Conservation (phyloP, 139 green algal species). For the Limnomonas spitsbergensis region DNA sequence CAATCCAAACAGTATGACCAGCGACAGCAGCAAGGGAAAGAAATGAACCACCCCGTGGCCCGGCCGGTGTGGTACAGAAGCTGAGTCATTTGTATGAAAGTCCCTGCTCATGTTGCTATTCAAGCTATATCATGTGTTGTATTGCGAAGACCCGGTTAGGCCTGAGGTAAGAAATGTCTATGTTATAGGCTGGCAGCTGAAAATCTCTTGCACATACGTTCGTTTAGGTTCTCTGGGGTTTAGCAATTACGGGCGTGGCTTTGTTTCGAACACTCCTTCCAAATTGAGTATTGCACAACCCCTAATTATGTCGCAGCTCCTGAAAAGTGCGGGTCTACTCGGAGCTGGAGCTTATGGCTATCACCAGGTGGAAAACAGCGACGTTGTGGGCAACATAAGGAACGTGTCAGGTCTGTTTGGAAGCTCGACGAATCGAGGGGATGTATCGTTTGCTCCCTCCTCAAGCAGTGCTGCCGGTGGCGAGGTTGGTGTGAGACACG, state of each 20-base stretch:
- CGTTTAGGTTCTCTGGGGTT: too few relatives aligned
- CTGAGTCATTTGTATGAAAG: not conserved
- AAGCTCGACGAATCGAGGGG: not conserved
- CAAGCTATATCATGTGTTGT: too few relatives aligned
- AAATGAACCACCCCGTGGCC: not conserved
- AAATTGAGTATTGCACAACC: too few relatives aligned
- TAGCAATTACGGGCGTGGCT: too few relatives aligned
- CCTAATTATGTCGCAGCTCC: not conserved
- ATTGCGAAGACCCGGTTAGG: too few relatives aligned
- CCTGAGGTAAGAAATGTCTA: too few relatives aligned
- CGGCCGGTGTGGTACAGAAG: not conserved
- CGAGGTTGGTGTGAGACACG: too few relatives aligned
- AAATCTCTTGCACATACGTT: too few relatives aligned
- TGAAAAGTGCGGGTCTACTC: not conserved
- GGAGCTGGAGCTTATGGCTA: conserved; percentile 14
- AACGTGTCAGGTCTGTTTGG: not conserved
- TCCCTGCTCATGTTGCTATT: not conserved
- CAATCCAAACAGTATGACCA: not conserved
- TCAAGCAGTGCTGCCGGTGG: not conserved
- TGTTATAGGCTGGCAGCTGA: too few relatives aligned
- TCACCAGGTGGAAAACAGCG: not conserved
- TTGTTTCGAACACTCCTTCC: too few relatives aligned
- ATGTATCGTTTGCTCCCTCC: not conserved
- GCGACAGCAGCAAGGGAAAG: not conserved
- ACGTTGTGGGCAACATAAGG: not conserved